These are phyloP conservation scores for Odontarrhena argentea DNA, from an alignment of 345 rosid species.

Conservation along the genomic window DNA sequence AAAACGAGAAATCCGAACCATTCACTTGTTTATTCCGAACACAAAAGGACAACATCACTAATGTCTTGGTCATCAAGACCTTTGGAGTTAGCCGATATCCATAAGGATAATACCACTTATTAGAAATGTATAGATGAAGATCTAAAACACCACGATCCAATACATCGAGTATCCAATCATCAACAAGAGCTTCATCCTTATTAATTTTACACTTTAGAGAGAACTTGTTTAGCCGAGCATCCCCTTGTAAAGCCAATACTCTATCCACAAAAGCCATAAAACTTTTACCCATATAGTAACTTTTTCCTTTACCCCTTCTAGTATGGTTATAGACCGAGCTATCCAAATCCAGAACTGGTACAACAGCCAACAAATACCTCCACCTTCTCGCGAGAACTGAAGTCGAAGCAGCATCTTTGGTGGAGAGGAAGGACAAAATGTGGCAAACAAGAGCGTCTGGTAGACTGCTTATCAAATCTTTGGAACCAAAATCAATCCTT, in stretches of 20 bases:
- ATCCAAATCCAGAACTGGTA: constrained; percentile 21
- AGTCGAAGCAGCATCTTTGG: constrained; percentile 31
- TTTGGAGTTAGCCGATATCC: too few relatives aligned
- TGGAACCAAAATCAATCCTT: constrained; percentile 11
- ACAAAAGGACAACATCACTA: too few relatives aligned
- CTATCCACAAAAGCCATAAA: constrained; percentile 27
- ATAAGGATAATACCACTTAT: too few relatives aligned
- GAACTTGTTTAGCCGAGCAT: constrained; percentile 22
- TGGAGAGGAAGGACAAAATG: constrained; percentile 33
- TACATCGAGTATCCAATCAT: neutral
- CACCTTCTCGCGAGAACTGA: constrained; percentile 22
- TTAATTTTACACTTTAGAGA: constrained; percentile 24
- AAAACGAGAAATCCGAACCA: too few relatives aligned
- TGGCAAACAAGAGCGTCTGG: constrained; percentile 26
- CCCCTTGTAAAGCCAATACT: constrained; percentile 28
- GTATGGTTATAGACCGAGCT: neutral
- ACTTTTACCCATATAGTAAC: neutral
- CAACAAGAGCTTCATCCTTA: constrained; percentile 18
- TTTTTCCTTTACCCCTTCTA: constrained; percentile 6
- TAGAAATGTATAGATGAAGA: constrained; percentile 3
- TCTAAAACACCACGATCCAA: constrained; percentile 13
- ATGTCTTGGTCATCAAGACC: too few relatives aligned
- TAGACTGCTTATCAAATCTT: constrained; percentile 19
- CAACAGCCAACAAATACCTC: constrained; percentile 21
- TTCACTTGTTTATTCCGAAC: too few relatives aligned